Conservation (phyloP, 345 rosid species). For the Eucalyptus melliodora region DNA sequence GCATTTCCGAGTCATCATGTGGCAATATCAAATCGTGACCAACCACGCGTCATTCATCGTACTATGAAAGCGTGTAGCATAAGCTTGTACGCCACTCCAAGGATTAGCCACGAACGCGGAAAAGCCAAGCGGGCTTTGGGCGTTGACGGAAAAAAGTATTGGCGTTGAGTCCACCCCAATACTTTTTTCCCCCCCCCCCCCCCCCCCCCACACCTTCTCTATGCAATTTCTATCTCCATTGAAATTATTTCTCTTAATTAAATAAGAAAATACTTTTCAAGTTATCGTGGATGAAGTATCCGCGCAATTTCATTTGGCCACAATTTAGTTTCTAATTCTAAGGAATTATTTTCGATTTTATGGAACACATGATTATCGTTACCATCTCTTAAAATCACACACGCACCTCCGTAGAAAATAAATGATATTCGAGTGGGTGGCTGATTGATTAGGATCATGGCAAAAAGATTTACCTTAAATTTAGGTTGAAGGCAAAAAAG, state of each 20-base stretch:
- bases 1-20: neutral
- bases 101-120: fast-evolving
- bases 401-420: fast-evolving
- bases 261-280: neutral
- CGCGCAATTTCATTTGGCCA: neutral
- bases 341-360: neutral
- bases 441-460: fast-evolving
- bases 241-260: neutral
- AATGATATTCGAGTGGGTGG: fast-evolving
- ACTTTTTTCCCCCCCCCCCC: fast-evolving
- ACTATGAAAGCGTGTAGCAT: neutral
- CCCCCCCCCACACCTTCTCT: fast-evolving
- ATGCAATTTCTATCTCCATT: neutral
- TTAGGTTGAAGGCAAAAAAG: neutral
- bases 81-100: neutral
- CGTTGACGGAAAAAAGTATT: too few species aligned
- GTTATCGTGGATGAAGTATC: neutral
- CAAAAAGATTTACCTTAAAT: neutral
- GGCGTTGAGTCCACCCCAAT: too few species aligned
- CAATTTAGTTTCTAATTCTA: neutral
- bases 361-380: neutral
- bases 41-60: neutral
- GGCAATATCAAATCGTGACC: neutral
- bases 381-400: fast-evolving
- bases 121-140: fast-evolving